Evolutionary conservation across 2,329 filamentous ascomycete species (phyloP).

Genomic region (Hansfordia pulvinata): DNA sequence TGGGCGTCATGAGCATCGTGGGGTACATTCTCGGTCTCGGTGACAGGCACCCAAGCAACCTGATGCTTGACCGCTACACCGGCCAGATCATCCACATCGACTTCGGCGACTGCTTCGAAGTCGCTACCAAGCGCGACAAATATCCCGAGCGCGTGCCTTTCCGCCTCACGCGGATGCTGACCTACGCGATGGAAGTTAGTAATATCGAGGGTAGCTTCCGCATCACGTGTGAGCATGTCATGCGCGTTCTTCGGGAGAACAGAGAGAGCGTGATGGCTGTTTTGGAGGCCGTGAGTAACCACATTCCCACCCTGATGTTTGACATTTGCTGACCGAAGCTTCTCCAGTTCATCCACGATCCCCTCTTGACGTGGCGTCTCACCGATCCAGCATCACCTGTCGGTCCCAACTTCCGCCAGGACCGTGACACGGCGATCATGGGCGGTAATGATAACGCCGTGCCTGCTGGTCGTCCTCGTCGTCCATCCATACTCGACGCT

Average conservation of each 20-base stretch:
- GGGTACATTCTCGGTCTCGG: slow-evolving; percentile 95
- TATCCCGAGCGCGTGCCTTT: slow-evolving; percentile 97
- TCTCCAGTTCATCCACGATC: slow-evolving; percentile 88
- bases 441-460: too few species aligned
- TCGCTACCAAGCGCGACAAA: slow-evolving; percentile 98
- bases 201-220: slow-evolving; percentile 98
- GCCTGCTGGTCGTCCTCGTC: slow-evolving; percentile 36
- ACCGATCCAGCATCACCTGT: slow-evolving; percentile 48
- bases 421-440: slow-evolving; percentile 41
- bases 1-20: slow-evolving; percentile 99
- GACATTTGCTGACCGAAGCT: slow-evolving; percentile 8
- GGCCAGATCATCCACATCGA: slow-evolving; percentile 98
- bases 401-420: slow-evolving; percentile 53
- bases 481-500: slow-evolving; percentile 56
- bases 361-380: slow-evolving; percentile 94
- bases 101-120: slow-evolving; percentile 98
- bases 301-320: background rate
- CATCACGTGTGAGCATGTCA: slow-evolving; percentile 96
- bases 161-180: slow-evolving; percentile 95
- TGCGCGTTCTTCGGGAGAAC: slow-evolving; percentile 91
- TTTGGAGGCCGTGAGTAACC: slow-evolving; percentile 75
- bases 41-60: slow-evolving; percentile 91
- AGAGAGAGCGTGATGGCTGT: slow-evolving; percentile 99
- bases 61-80: slow-evolving; percentile 92
- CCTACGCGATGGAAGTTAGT: slow-evolving; percentile 99